Percentiles rank a stretch among this genome's conserved stretches.
These are phyloP conservation scores for Lodderomyces metapsilosis DNA, from an alignment of 1,139 yeast species.

Conservation along the genomic window DNA sequence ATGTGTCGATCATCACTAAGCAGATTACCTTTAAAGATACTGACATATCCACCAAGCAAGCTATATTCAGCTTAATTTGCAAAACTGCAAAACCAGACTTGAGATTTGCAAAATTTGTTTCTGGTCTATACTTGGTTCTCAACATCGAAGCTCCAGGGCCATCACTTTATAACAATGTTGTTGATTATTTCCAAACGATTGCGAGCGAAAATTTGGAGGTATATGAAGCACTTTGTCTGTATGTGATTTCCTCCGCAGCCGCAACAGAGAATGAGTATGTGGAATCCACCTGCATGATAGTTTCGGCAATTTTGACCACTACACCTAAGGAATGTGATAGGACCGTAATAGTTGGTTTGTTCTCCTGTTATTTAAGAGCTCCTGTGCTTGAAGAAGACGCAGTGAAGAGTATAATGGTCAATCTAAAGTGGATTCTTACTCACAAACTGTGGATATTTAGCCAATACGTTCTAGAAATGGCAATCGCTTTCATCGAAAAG, in stretches of 20 bases:
- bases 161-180: background rate
- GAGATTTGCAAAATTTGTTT: constrained; percentile 10
- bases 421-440: constrained; percentile 40
- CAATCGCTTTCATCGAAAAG: constrained; percentile 7
- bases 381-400: constrained; percentile 1
- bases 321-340: constrained; percentile 9
- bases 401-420: constrained; percentile 9
- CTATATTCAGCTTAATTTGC: constrained; percentile 12
- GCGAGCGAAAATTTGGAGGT: background rate
- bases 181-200: background rate
- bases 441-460: constrained; percentile 58
- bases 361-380: constrained; percentile 4
- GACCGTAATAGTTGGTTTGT: background rate
- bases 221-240: background rate
- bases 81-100: constrained; percentile 7
- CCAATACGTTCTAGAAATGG: constrained; percentile 64
- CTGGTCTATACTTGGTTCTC: constrained; percentile 10
- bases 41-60: constrained; percentile 1
- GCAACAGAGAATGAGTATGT: background rate
- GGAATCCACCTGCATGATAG: background rate
- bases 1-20: background rate
- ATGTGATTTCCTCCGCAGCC: background rate
- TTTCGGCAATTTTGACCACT: constrained; percentile 8
- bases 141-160: background rate
- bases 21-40: background rate